Conservation (phyloP, 192 early-diverging fungal genomes). For the Coemansia sp. region DNA sequence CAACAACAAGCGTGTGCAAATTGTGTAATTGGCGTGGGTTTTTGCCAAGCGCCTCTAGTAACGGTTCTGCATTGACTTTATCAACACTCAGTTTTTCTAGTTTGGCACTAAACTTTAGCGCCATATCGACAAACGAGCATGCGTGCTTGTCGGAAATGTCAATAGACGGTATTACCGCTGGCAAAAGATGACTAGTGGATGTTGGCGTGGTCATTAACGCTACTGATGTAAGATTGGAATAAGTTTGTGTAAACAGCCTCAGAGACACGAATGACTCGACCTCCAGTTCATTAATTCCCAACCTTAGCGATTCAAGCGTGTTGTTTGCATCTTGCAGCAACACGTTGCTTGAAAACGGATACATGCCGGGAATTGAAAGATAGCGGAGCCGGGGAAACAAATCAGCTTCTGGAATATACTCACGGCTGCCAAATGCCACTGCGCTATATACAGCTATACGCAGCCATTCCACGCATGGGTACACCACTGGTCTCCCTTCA, state of each 20-base stretch:
- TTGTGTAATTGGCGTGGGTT: not conserved
- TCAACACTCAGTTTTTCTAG: not conserved
- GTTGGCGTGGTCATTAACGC: not conserved
- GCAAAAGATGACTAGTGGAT: not conserved
- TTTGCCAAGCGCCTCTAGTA: not conserved
- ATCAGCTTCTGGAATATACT: not conserved
- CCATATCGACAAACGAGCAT: not conserved
- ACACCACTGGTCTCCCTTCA: not conserved
- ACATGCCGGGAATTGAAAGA: slow-evolving; percentile 11
- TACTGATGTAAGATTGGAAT: not conserved
- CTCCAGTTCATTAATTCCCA: not conserved
- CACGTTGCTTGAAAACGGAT: slow-evolving; percentile 15
- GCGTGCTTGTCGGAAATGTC: not conserved
- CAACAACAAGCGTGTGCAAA: not conserved
- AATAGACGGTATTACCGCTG: not conserved
- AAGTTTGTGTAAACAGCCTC: not conserved
- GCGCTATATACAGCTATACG: slow-evolving; percentile 8
- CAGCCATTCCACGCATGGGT: slow-evolving; percentile 13
- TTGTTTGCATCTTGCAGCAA: not conserved
- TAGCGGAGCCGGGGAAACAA: slow-evolving; percentile 13
- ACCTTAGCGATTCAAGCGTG: not conserved
- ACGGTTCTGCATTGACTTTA: not conserved
- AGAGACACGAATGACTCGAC: not conserved
- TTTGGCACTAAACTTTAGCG: not conserved
- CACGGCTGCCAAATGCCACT: slow-evolving; percentile 6